Conservation (phyloP, 2,329 filamentous ascomycete genomes). For the Fusarium buharicum region DNA sequence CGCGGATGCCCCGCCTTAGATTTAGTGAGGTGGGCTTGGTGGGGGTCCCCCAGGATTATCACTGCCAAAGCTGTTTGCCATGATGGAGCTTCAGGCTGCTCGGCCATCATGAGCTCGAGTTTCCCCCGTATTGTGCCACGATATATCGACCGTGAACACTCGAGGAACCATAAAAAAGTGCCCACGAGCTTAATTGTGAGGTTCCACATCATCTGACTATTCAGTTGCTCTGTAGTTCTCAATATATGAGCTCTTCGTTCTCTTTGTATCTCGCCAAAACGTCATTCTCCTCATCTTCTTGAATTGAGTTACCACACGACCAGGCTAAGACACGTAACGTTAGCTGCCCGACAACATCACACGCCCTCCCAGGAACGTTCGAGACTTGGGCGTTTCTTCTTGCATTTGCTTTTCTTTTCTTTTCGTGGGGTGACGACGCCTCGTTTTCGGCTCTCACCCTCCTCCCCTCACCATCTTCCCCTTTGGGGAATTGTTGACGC, state of each 20-base stretch:
- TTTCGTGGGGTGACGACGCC: conserved; percentile 38
- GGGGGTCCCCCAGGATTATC: conserved; percentile 35
- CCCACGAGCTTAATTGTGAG: conserved; percentile 27
- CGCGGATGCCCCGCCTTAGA: conserved; percentile 33
- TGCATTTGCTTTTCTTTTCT: conserved; percentile 3
- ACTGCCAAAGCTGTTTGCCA: conserved; percentile 28
- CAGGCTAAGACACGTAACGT: conserved; percentile 12
- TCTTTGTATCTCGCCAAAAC: conserved; percentile 6
- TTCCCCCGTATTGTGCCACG: background rate
- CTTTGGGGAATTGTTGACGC: conserved; percentile 35
- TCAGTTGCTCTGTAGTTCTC: conserved; percentile 3
- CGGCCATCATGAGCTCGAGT: conserved; percentile 33
- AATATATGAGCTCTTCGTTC: conserved; percentile 2
- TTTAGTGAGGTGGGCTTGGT: conserved; percentile 35
- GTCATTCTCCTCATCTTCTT: conserved; percentile 10
- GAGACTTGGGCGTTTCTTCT: conserved; percentile 13
- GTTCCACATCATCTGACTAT: conserved; percentile 23
- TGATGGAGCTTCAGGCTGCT: conserved; percentile 31
- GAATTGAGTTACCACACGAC: conserved; percentile 16
- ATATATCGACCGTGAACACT: background rate
- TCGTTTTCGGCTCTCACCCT: conserved; percentile 22
- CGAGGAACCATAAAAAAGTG: conserved; percentile 20
- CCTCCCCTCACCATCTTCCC: conserved; percentile 36
- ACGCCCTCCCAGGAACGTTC: conserved; percentile 31
- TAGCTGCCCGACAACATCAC: conserved; percentile 4